phyloP scores from a whole-genome alignment of 257 asterid species.

The Rhazya stricta region DNA sequence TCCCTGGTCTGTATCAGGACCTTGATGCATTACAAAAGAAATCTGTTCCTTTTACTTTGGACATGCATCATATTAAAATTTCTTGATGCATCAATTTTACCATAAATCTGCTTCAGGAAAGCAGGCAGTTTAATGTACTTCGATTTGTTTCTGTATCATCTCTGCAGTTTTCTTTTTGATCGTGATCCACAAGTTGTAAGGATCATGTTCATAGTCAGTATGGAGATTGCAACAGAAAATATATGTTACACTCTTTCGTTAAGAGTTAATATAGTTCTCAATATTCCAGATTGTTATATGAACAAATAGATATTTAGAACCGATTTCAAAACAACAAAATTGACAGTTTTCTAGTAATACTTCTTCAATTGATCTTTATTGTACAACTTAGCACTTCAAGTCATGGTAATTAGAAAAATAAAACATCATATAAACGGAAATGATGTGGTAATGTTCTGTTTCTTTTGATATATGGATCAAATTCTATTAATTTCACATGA shows the following conservation, averaged over 20 bases:
- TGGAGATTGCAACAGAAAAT: background rate
- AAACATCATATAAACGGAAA: background rate
- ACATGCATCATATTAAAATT: background rate
- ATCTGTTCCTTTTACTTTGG: background rate
- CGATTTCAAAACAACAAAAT: background rate
- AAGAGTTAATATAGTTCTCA: background rate
- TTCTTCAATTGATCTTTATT: background rate
- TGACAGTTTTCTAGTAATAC: background rate
- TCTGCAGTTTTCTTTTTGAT: background rate
- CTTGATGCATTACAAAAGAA: background rate
- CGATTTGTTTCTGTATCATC: background rate
- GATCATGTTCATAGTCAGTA: background rate
- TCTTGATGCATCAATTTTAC: background rate
- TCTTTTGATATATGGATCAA: background rate
- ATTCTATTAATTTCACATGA: background rate
- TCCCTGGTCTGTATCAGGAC: conserved; percentile 13
- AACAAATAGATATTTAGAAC: background rate
- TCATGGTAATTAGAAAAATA: background rate
- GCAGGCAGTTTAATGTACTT: background rate
- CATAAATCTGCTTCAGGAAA: background rate
- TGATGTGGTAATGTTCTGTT: background rate
- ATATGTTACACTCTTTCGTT: background rate
- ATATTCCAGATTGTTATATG: background rate
- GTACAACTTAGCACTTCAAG: background rate
- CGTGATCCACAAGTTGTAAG: background rate